Evolutionary conservation across 306 rosid species (phyloP), one percentile per base, ranked within the genome.

Genomic region (Myrica gale): DNA sequence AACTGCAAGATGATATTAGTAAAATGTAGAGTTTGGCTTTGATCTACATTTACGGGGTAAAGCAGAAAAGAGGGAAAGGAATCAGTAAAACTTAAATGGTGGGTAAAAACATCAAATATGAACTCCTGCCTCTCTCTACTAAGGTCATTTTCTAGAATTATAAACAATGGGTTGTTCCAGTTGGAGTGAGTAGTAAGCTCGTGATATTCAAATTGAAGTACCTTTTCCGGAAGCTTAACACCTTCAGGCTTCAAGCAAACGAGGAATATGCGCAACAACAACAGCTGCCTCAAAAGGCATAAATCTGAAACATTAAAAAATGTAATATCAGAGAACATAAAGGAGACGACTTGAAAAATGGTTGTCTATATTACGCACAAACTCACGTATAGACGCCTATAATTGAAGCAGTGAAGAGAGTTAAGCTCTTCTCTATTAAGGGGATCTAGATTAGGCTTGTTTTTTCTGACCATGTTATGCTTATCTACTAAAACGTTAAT

Each of bases 221-320:
- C 92, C 90, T 81, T 80, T 0, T 21, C 5, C 0, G 96, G 89
- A 61, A 69, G 42, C 0, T 46, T 39, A 0, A 84, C 79, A 8
- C 81, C 26, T 23, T 23, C 26, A 23, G 26, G 26, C 88, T 0
- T 62, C 23, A 26, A 84, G 85, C 52, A 81, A 68, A 55, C 73
- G 70, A 47, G 88, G 86, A 73, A 54, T 3, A 39, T 46, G 76
- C 11, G 37, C 21, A 20, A 43, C 53, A 0, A 55, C 57, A 23
- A 2, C 45, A 6, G 83, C 89, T 3, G 52, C 68, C 74, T 90
- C 82, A 2, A 69, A 84, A 10, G n/a, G 23, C 2, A 70, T 81
- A 80, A 86, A 79, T 26, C 92, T 90, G 68, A 54, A 73, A 21
- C 44, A 76, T 45, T 39, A 52, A 68, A 5, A 5, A 0, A 75